Percentiles rank a stretch among this genome's conserved stretches.
These are phyloP conservation scores for Onygenales sp. DNA, from an alignment of 2,329 filamentous ascomycete species.

Conservation along the genomic window DNA sequence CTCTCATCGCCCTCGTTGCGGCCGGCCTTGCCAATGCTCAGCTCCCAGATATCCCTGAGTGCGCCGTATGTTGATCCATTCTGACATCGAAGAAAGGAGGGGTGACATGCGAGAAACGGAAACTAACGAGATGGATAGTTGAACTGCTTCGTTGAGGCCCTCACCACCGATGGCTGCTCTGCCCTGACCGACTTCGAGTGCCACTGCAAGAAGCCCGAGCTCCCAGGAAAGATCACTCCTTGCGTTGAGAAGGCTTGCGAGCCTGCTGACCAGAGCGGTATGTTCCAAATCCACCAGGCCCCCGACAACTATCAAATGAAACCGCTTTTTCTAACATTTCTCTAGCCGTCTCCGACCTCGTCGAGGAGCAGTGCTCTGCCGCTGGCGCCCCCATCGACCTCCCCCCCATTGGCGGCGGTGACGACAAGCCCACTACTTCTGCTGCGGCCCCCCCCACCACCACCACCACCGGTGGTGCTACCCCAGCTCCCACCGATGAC, in stretches of 20 bases:
- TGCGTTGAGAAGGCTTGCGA: constrained; percentile 38
- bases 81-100: neutral
- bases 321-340: neutral
- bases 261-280: constrained; percentile 28
- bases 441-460: constrained; percentile 3
- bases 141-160: constrained; percentile 35
- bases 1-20: constrained; percentile 29
- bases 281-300: constrained; percentile 4
- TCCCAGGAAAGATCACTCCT: constrained; percentile 34
- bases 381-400: constrained; percentile 28
- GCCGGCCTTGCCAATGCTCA: constrained; percentile 38
- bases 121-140: constrained; percentile 24
- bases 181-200: constrained; percentile 39
- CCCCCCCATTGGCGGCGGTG: constrained; percentile 18
- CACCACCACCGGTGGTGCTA: constrained; percentile 3
- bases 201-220: constrained; percentile 38
- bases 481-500: constrained; percentile 3
- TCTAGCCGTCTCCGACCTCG: constrained; percentile 27
- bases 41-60: constrained; percentile 35
- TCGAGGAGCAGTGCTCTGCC: constrained; percentile 24
- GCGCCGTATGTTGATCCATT: constrained; percentile 31
- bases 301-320: too few relatives aligned
- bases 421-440: constrained; percentile 8
- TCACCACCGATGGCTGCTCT: constrained; percentile 37
- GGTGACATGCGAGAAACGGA: neutral